Percentiles rank a stretch among this genome's conserved stretches.
Conservation (phyloP, 106 monocot species). For the Phalaenopsis aphrodite region DNA sequence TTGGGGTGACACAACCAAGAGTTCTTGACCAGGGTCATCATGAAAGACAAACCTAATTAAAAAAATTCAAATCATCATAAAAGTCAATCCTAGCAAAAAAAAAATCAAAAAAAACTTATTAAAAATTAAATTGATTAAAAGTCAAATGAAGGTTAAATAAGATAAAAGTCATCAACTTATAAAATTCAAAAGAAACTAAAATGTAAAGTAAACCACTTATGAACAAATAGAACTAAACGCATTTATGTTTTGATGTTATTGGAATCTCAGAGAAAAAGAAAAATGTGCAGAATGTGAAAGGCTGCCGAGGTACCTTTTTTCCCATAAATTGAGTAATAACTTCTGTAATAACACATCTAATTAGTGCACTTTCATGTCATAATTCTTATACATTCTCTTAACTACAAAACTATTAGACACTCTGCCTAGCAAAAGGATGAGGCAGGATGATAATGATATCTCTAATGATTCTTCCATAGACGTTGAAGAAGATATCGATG, state of each 20-base stretch:
- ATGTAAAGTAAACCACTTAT: no score
- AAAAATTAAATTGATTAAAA: no score
- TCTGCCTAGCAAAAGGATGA: conserved; percentile 62
- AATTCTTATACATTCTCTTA: not conserved
- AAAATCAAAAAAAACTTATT: no score
- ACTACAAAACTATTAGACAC: conserved; percentile 28
- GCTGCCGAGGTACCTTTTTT: conserved; percentile 62
- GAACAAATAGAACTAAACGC: no score
- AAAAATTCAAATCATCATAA: no score
- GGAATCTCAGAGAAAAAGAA: conserved; percentile 81
- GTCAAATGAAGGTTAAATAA: no score
- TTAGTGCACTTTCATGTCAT: not conserved
- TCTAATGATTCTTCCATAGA: conserved; percentile 55
- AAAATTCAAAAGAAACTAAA: no score
- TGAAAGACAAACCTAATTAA: no score
- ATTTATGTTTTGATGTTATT: conserved; percentile 92
- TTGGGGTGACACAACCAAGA: no score
- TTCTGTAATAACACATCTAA: not conserved
- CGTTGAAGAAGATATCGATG: conserved; percentile 38
- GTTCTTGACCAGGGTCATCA: no score
- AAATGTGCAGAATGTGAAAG: conserved; percentile 66
- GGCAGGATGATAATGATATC: conserved; percentile 39
- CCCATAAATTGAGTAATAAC: not conserved
- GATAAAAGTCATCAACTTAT: no score
- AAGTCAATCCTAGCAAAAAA: no score